Conservation (phyloP, 768 basidiomycete genomes). For the Boletus sp. region DNA sequence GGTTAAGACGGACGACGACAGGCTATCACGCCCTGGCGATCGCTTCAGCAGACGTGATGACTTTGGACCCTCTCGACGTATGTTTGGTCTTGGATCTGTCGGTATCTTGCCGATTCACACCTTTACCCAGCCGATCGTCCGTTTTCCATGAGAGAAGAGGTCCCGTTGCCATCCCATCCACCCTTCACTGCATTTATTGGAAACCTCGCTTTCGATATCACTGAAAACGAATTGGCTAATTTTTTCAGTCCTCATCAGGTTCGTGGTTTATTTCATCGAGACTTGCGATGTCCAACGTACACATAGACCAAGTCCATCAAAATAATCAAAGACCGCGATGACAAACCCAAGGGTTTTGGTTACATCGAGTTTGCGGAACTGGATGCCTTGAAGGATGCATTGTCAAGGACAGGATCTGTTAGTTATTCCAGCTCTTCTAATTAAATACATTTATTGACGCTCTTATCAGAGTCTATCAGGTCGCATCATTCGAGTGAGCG, state of each 20-base stretch:
- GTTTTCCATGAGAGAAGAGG: conserved; percentile 76
- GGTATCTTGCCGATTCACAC: conserved; percentile 9
- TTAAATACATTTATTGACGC: neutral
- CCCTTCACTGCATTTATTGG: conserved; percentile 98
- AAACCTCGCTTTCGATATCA: conserved; percentile 91
- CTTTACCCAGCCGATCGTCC: conserved; percentile 51
- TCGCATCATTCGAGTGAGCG: conserved; percentile 83
- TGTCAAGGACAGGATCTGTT: conserved; percentile 69
- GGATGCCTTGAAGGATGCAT: conserved; percentile 81
- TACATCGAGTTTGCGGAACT: conserved; percentile 93
- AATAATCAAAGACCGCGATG: conserved; percentile 90
- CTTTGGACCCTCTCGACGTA: conserved; percentile 60
- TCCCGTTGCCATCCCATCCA: conserved; percentile 92
- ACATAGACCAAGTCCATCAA: conserved; percentile 77
- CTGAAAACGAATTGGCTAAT: conserved; percentile 73
- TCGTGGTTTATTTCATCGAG: conserved; percentile 11
- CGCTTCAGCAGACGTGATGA: conserved; percentile 63
- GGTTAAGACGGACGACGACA: conserved; percentile 65
- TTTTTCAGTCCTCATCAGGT: conserved; percentile 76
- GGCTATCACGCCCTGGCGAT: conserved; percentile 45
- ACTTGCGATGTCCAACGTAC: conserved; percentile 1
- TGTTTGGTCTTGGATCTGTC: conserved; percentile 26
- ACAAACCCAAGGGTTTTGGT: conserved; percentile 96
- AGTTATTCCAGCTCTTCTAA: conserved; percentile 28
- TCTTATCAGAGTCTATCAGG: conserved; percentile 62